Conservation (phyloP, 306 rosid genomes). For the Citrullus amarus region DNA sequence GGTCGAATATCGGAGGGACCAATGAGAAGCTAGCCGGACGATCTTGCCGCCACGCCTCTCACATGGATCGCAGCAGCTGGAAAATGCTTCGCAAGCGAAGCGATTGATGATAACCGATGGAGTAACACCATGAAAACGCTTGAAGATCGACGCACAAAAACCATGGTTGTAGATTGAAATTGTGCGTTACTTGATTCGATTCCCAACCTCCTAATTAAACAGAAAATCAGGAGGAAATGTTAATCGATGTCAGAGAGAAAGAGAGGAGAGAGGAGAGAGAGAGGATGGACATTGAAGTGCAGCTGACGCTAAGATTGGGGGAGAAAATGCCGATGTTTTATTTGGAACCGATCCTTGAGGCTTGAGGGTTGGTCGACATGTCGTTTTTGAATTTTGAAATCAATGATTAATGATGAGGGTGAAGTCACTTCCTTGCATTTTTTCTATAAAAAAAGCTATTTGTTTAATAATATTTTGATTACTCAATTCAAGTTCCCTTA, state of each 20-base stretch:
- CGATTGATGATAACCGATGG: not conserved
- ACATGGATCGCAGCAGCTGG: not conserved
- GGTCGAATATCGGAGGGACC: not conserved
- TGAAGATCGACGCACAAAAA: not conserved
- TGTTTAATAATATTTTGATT: no score
- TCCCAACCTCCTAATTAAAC: not conserved
- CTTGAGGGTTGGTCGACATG: not conserved
- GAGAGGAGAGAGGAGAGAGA: not conserved
- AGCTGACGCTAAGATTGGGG: constrained; percentile 2
- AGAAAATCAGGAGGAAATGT: not conserved
- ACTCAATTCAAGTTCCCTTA: no score
- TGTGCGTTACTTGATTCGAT: not conserved
- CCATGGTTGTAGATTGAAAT: not conserved
- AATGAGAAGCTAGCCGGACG: not conserved
- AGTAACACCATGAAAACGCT: not conserved
- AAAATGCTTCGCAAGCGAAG: not conserved
- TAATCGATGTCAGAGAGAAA: not conserved
- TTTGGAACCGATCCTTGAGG: not conserved
- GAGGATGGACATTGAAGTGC: not conserved
- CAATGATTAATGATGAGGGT: no score
- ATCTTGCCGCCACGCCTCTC: not conserved
- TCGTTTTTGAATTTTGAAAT: not conserved
- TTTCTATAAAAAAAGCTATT: no score
- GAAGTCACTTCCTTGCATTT: no score
- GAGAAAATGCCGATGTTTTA: not conserved